Evolutionary conservation across 805 yeast genomes (phyloP).

Genomic region (Kazachstania taianensis): DNA sequence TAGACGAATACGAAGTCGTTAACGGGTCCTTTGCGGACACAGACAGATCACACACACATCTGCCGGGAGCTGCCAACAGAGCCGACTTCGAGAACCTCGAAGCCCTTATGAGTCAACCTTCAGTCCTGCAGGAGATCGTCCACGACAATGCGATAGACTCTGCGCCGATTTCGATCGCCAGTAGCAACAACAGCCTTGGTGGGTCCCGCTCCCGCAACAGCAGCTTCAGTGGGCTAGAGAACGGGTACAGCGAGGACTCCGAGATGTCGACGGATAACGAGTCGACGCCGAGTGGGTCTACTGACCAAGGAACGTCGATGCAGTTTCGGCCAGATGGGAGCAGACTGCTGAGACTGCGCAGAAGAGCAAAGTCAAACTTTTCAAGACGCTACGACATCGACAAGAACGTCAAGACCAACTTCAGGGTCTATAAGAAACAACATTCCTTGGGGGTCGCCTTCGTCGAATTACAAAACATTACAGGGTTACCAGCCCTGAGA

Average conservation of each 20-base stretch:
- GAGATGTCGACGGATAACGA: conserved; percentile 1
- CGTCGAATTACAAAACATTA: conserved; percentile 63
- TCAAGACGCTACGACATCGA: conserved; percentile 6
- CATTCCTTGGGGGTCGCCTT: conserved; percentile 58
- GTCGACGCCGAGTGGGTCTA: conserved; percentile 3
- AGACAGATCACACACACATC: conserved; percentile 1
- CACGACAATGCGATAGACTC: neutral
- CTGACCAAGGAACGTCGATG: neutral
- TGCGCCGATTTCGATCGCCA: neutral
- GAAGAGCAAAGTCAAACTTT: conserved; percentile 5
- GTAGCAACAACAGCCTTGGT: neutral
- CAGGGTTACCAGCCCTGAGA: conserved; percentile 68
- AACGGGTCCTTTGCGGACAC: conserved; percentile 1
- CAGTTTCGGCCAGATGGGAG: conserved; percentile 3
- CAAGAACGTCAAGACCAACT: conserved; percentile 11
- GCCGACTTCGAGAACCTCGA: conserved; percentile 9
- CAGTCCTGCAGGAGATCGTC: neutral
- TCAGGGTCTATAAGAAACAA: conserved; percentile 20
- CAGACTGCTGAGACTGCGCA: conserved; percentile 5
- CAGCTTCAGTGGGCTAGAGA: neutral
- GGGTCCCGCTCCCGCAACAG: neutral
- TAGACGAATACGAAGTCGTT: conserved; percentile 25
- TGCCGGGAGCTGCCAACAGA: neutral
- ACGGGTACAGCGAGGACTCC: conserved; percentile 1
- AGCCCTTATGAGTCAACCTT: conserved; percentile 1